These are phyloP conservation scores for Lactarius trivialis DNA, from an alignment of 768 basidiomycete species.

Conservation along the genomic window DNA sequence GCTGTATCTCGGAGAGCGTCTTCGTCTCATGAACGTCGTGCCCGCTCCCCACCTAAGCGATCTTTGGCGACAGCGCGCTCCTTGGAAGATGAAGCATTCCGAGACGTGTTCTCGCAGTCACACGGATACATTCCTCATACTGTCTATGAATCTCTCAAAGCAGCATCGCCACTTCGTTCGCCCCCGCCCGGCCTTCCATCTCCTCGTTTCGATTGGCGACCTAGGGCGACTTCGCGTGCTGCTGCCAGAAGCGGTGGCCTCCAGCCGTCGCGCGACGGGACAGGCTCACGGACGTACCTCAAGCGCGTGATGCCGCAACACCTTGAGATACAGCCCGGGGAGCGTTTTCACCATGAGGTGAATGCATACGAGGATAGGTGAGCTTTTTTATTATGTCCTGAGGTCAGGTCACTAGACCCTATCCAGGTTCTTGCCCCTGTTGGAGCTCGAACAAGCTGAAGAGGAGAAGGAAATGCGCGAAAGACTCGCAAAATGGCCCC, in stretches of 20 bases:
- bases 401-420: background rate
- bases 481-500: conserved; percentile 62
- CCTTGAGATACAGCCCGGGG: conserved; percentile 31
- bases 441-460: conserved; percentile 57
- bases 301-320: conserved; percentile 37
- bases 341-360: conserved; percentile 45
- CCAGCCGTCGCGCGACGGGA: conserved; percentile 17
- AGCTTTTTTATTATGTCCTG: conserved; percentile 17
- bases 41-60: background rate
- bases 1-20: background rate
- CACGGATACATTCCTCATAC: background rate
- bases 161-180: conserved; percentile 6
- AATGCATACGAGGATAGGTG: conserved; percentile 51
- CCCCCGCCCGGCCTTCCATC: background rate
- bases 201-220: conserved; percentile 58
- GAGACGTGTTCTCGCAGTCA: conserved; percentile 1
- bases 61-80: background rate
- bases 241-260: background rate
- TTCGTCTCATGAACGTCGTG: background rate
- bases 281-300: conserved; percentile 26
- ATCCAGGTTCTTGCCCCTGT: conserved; percentile 42
- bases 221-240: conserved; percentile 44
- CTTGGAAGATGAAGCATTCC: conserved; percentile 14
- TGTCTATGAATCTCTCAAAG: conserved; percentile 1
- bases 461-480: conserved; percentile 52